Percentiles rank a stretch among this genome's conserved stretches.
Evolutionary conservation across 1,284 basidiomycete species (phyloP).

Genomic region (Fomitopsis palustris): DNA sequence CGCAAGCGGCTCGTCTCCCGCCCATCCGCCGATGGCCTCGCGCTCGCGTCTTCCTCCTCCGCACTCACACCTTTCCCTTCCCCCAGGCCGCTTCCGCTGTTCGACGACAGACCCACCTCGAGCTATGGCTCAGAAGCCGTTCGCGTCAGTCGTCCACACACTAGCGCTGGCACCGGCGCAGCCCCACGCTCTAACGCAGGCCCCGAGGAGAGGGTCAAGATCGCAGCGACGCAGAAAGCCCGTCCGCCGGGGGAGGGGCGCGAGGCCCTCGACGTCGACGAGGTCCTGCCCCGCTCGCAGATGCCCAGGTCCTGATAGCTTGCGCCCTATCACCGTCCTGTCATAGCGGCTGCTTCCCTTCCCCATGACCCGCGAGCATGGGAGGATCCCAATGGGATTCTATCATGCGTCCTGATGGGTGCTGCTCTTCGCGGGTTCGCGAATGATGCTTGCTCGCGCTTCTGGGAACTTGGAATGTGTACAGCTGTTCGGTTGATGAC

Average conservation of each 20-base stretch:
- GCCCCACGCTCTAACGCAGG: background rate
- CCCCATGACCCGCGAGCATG: background rate
- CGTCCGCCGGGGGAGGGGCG: conserved; percentile 19
- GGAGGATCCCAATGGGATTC: background rate
- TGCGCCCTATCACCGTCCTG: too few species aligned
- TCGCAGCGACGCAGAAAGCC: conserved; percentile 17
- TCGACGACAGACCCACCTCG: background rate
- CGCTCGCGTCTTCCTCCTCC: background rate
- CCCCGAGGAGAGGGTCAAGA: conserved; percentile 11
- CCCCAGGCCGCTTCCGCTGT: background rate
- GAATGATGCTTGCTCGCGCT: background rate
- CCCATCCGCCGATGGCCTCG: background rate
- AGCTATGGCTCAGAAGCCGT: background rate
- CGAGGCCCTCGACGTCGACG: conserved; percentile 22
- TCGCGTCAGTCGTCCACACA: background rate
- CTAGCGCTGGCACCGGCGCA: background rate
- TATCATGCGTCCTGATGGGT: background rate
- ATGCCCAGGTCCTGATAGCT: conserved; percentile 17
- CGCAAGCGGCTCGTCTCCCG: conserved; percentile 1
- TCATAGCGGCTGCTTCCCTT: background rate
- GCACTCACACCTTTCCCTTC: background rate
- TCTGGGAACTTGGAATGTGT: background rate
- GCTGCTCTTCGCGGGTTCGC: background rate
- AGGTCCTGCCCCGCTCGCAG: conserved; percentile 25
- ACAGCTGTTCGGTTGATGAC: background rate